Base-by-base conservation (phyloP, 2,329 filamentous ascomycete genomes). In the Zymoseptoria pseudotritici region DNA sequence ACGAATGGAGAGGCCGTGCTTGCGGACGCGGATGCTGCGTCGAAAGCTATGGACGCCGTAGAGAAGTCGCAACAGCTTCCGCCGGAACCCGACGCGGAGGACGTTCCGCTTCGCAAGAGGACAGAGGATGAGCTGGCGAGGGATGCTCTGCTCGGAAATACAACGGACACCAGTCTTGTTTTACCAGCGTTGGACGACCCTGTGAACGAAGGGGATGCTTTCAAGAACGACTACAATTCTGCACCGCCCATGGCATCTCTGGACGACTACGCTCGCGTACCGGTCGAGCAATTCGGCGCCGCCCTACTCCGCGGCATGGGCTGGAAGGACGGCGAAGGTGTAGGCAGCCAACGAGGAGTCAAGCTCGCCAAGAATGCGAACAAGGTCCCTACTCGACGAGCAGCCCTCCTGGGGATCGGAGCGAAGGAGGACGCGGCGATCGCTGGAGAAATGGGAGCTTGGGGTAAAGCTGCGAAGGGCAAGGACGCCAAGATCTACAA, bases 231-330 rank as follows among this genome's bases (percentile, higher is more conserved):
- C 71, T 82, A 92, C 29, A 80, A 83, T 11, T 78, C 83, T 24
- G 87, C 91, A 0, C 91, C 91, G 1, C 88, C 91, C 21, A 81
- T 84, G 29, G 87, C 91, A 3, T 89, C 86, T 0, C 78, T 96
- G 19, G 89, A 90, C 36, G 90, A 94, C 69, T 97, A 97, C 76
- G 87, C 89, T 60, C 86, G 88, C 11, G 88, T 96, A 63, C 93
- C 94, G 0, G 91, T 97, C 17, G 93, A 97, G 67, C 91, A 97
- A 68, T 99, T 97, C 66, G 94, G 94, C 7, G 89, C 91, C 19
- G 91, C 92, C 0, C 80, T 97, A 64, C 81, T 99, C 42, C 86
- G 92, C 31, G 91, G 92, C 9, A 97, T 97, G 89, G 94, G 94
- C 8, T 97, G 93, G 92, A 91, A 97, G 69, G 84, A 86, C 64